Conservation (phyloP, 2,329 filamentous ascomycete species). For the Teratosphaeria gauchensis region DNA sequence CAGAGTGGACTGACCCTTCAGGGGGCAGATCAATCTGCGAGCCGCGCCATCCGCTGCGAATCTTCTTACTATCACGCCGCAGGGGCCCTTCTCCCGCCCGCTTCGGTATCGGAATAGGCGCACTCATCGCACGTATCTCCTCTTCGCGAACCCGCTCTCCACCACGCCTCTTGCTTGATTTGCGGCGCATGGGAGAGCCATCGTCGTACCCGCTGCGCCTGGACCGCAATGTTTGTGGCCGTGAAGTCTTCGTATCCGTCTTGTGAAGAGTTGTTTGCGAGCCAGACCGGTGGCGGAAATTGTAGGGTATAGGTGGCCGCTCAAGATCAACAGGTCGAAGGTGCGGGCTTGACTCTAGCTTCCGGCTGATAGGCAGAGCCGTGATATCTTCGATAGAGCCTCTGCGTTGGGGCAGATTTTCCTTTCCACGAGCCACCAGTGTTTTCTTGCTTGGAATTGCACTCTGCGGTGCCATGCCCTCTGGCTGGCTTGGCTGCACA, state of each 20-base stretch:
- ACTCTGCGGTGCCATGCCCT: neutral
- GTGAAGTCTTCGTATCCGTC: slow-evolving; percentile 13
- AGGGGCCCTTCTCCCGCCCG: slow-evolving; percentile 39
- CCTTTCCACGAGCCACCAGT: slow-evolving; percentile 11
- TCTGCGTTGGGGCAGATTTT: slow-evolving; percentile 10
- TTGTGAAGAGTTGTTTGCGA: slow-evolving; percentile 22
- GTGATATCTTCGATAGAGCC: slow-evolving; percentile 38
- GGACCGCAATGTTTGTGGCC: slow-evolving; percentile 25
- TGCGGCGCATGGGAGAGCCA: slow-evolving; percentile 51
- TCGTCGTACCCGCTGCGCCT: slow-evolving; percentile 36
- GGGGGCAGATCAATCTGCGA: slow-evolving; percentile 69
- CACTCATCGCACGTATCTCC: slow-evolving; percentile 78
- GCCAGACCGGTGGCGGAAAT: slow-evolving; percentile 26
- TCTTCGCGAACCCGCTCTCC: slow-evolving; percentile 71
- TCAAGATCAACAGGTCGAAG: slow-evolving; percentile 34
- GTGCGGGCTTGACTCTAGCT: slow-evolving; percentile 38
- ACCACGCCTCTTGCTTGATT: slow-evolving; percentile 60
- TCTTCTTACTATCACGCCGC: slow-evolving; percentile 56
- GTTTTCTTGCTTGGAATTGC: slow-evolving; percentile 1
- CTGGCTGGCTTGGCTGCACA: neutral
- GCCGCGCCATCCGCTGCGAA: slow-evolving; percentile 37
- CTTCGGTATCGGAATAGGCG: slow-evolving; percentile 51
- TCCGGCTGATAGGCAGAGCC: slow-evolving; percentile 32
- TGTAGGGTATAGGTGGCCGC: slow-evolving; percentile 34
- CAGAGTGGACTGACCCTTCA: slow-evolving; percentile 65